Evolutionary conservation across 2,329 filamentous ascomycete species (phyloP), one percentile per base, ranked within the genome.

Genomic region (Ceratocystiopsis brevicomis): DNA sequence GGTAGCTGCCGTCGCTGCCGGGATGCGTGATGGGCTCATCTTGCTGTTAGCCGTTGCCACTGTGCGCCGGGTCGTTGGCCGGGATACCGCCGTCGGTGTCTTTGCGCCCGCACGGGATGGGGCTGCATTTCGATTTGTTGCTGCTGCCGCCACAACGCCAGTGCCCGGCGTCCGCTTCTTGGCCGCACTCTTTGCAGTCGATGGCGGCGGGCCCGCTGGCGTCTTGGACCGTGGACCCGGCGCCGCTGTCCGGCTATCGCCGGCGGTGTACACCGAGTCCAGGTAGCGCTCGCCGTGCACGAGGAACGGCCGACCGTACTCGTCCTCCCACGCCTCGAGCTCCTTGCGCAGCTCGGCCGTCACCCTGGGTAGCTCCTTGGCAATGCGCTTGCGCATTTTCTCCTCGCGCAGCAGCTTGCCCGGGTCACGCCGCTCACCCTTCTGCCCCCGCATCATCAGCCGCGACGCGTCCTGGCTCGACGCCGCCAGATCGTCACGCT

Each of bases 301-400:
- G 39, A 92, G 67, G 67, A 98, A 98, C 4, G 87, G 84, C 12
- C 86, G 76, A 3, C 86, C 88, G 57, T 88, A 95, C 56, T 96
- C 90, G 43, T 93, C 81, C 57, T 98, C 90, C 78, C 85, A 98
- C 39, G 70, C 65, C 56, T 88, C 82, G 25, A 98, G 69, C n/a
- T 73, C 69, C 57, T 78, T 88, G 50, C 74, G 73, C 46, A 98
- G 64, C n/a, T 96, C 86, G 0, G 71, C 71, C 45, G 88, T 78
- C 38, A 98, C 71, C 64, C 93, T 96, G 44, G 90, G 90, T 30
- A 98, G 67, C 56, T 98, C 90, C 60, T 96, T 98, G 21, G 87
- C 73, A 48, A 98, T 95, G 45, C 87, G 74, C 72, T 98, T 98
- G 47, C 90, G 78, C 84, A 94, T 93, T 71, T 96, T 98, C 64